A percentile compares a stretch with the other conserved stretches of the same genome.
These are phyloP conservation scores for Coelastrella sp. DNA, from an alignment of 139 green algal genomes.

Conservation along the genomic window DNA sequence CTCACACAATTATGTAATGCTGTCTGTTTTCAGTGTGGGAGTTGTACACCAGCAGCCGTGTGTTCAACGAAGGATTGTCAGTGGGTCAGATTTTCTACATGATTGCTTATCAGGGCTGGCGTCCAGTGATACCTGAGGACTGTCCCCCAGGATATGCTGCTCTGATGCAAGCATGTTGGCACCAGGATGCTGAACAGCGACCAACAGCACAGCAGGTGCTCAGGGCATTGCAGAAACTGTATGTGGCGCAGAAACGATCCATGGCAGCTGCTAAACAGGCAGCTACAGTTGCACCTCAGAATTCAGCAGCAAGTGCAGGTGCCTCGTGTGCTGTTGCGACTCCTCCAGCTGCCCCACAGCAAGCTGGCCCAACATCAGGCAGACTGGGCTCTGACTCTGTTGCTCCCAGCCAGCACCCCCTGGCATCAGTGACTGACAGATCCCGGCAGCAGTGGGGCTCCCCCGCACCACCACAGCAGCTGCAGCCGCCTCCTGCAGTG, in stretches of 20 bases:
- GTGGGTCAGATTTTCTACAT: constrained; percentile 61
- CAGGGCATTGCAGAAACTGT: constrained; percentile 37
- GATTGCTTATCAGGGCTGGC: constrained; percentile 46
- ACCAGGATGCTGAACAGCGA: constrained; percentile 34
- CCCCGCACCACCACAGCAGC: no score
- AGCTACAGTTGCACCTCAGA: no score
- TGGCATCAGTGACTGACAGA: no score
- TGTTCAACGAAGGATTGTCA: constrained; percentile 51
- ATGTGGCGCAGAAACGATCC: constrained; percentile 23
- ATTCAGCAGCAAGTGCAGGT: no score
- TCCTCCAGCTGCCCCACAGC: no score
- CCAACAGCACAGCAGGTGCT: constrained; percentile 34
- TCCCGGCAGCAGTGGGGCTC: no score
- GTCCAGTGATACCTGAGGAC: constrained; percentile 42
- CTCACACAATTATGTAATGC: constrained; percentile 24
- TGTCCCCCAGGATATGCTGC: constrained; percentile 48
- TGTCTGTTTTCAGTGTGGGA: constrained; percentile 54
- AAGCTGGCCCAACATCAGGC: no score
- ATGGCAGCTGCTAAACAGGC: background rate
- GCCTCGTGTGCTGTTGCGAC: no score
- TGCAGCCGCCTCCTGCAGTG: no score
- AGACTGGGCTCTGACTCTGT: no score
- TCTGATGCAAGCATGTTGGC: constrained; percentile 61
- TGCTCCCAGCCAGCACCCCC: no score
- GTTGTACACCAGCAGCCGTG: constrained; percentile 49